phyloP scores from a whole-genome alignment of 176 grass and related monocot genomes.

The Elaeis guineensis region DNA sequence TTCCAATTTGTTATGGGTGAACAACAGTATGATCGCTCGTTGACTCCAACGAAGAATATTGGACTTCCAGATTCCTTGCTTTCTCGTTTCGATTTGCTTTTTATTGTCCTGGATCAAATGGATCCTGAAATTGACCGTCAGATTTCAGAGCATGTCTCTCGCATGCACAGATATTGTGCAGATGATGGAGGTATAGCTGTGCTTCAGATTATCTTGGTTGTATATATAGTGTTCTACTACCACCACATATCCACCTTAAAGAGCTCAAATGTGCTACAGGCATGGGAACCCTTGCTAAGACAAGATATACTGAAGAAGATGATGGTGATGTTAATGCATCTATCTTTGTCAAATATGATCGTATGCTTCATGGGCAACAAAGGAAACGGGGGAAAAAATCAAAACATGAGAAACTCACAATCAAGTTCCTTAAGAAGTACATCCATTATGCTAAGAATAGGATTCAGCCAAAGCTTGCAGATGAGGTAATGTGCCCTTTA shows the following conservation, averaged over 20 bases:
- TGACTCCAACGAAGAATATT: conserved; percentile 96
- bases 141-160: conserved; percentile 86
- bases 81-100: conserved; percentile 98
- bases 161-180: conserved; percentile 95
- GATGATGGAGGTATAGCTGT: conserved; percentile 68
- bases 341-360: conserved; percentile 91
- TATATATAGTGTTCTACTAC: no score
- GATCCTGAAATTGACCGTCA: conserved; percentile 90
- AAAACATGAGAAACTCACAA: conserved; percentile 77
- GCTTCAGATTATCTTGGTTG: conserved; percentile 1
- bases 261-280: conserved; percentile 29
- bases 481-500: conserved; percentile 54
- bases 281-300: conserved; percentile 43
- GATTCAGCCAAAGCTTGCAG: conserved; percentile 84
- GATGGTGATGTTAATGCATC: conserved; percentile 65
- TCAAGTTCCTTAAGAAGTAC: conserved; percentile 97
- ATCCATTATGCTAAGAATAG: conserved; percentile 96
- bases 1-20: conserved; percentile 9
- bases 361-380: conserved; percentile 93
- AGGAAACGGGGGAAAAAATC: conserved; percentile 71
- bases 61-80: conserved; percentile 93
- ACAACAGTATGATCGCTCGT: conserved; percentile 83
- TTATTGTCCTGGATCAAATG: conserved; percentile 99
- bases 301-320: conserved; percentile 76
- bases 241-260: conserved; percentile 6